A percentile compares a stretch with the other conserved stretches of the same genome.
Conservation (phyloP, 2,329 filamentous ascomycete genomes). For the Claviceps paspali region DNA sequence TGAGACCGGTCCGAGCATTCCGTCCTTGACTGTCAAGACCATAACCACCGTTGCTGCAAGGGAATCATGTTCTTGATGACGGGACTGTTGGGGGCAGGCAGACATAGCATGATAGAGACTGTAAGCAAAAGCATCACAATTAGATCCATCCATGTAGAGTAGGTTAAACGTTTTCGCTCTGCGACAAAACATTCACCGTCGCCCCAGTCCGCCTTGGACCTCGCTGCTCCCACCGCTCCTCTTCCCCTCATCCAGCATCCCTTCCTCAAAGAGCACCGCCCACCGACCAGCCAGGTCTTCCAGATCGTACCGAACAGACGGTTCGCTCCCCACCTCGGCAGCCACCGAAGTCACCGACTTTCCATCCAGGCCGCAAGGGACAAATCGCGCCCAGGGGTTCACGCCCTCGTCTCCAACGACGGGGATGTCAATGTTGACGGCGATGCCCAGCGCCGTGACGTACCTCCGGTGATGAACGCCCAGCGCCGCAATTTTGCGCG, state of each 20-base stretch:
- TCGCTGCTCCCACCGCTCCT: conserved; percentile 8
- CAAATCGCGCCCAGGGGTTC: conserved; percentile 54
- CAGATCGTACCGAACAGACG: conserved; percentile 13
- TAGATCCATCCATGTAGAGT: too few relatives aligned
- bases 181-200: too few relatives aligned
- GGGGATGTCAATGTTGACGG: conserved; percentile 59
- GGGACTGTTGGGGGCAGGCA: too few relatives aligned
- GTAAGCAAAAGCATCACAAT: too few relatives aligned
- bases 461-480: conserved; percentile 83
- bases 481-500: conserved; percentile 71
- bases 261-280: conserved; percentile 20
- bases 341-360: conserved; percentile 64
- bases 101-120: too few relatives aligned
- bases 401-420: conserved; percentile 18
- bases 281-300: conserved; percentile 16
- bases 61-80: too few relatives aligned
- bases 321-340: conserved; percentile 25
- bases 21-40: too few relatives aligned
- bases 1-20: too few relatives aligned
- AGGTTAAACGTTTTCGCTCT: too few relatives aligned
- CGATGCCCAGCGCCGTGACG: conserved; percentile 72
- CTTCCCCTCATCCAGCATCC: conserved; percentile 14
- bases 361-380: conserved; percentile 77
- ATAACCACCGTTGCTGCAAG: too few relatives aligned
- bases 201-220: background rate